Base-by-base conservation (phyloP, 1,284 basidiomycete genomes). In the Leucoagaricus sp. region DNA sequence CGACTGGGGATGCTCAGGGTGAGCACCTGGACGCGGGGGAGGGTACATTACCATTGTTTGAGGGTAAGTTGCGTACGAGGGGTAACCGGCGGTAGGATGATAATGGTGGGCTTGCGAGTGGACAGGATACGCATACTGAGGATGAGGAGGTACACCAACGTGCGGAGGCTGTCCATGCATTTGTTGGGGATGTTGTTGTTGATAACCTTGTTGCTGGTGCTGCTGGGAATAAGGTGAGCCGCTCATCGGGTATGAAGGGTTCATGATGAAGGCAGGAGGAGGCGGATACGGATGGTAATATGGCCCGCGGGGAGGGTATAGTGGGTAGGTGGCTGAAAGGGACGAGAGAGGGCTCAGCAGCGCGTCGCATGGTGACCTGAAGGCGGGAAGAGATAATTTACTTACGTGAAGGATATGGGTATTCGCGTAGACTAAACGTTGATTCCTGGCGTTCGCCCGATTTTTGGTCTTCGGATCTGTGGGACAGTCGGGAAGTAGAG, bases 11-110 rank as follows among this genome's bases (percentile, higher is more conserved):
- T 69, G 58, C 23, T 75, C 72, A 13, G 66, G 71, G 7, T 63
- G 67, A 10, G 62, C 60, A 40, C 63, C 69, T 55, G 74, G 67
- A 57, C 76, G 72, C 49, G 78, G 65, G 21, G 62, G 70, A 54
- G 77, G 76, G 65, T 87, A 89, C 80, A 89, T 83, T 75, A 89
- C 79, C 79, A 89, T 83, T 49, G 82, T 78, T 56, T 83, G 82
- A 8, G 80, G 75, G 69, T 87, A 87, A 7, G 81, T 73, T 1
- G 82, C 71, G 63, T 86, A 83, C 23, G 72, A 74, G 4, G 59
- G 57, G 47, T 57, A 57, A 15, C 49, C 55, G 15, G 45, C 26
- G 8, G 55, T 41, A 8, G 49, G 49, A 5, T 23, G 31, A 47
- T 57, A 57, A 49, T 75, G 78, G 47, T 74, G 67, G 40, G 80